phyloP scores from a whole-genome alignment of 73 alveolate genomes.

The Stentor coeruleus region DNA sequence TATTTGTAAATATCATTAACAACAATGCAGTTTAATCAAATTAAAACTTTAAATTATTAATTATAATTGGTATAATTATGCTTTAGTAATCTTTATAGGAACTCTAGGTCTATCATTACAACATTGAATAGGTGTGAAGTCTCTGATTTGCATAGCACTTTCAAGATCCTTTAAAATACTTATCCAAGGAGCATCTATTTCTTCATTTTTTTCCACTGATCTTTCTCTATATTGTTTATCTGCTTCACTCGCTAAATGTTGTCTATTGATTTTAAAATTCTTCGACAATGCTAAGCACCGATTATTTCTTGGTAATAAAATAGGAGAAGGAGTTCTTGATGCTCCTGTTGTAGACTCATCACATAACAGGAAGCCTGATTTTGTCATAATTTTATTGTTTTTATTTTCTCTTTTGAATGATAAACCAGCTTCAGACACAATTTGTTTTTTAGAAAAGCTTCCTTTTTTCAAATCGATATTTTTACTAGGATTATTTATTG shows the following conservation, averaged over 20 bases:
- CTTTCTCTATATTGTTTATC: too few species aligned
- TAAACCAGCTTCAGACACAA: neutral
- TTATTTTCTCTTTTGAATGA: neutral
- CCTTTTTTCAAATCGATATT: neutral
- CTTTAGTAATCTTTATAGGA: neutral
- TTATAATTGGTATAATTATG: too few species aligned
- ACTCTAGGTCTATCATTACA: neutral
- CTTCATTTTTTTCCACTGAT: conserved; percentile 1
- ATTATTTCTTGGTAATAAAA: neutral
- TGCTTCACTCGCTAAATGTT: neutral
- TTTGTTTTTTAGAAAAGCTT: neutral
- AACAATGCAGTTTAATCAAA: too few species aligned
- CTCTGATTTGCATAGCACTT: neutral
- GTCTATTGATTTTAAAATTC: neutral
- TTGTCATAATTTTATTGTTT: neutral
- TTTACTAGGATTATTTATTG: neutral
- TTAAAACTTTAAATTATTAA: too few species aligned
- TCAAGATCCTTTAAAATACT: neutral
- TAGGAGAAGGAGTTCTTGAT: neutral
- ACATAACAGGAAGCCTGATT: neutral
- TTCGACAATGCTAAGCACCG: neutral
- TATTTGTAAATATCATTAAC: too few species aligned
- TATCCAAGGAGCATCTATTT: neutral
- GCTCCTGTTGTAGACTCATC: neutral
- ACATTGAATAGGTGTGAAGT: neutral